Base-by-base conservation (phyloP, 1,284 basidiomycete genomes). In the Cryptococcus sp. region DNA sequence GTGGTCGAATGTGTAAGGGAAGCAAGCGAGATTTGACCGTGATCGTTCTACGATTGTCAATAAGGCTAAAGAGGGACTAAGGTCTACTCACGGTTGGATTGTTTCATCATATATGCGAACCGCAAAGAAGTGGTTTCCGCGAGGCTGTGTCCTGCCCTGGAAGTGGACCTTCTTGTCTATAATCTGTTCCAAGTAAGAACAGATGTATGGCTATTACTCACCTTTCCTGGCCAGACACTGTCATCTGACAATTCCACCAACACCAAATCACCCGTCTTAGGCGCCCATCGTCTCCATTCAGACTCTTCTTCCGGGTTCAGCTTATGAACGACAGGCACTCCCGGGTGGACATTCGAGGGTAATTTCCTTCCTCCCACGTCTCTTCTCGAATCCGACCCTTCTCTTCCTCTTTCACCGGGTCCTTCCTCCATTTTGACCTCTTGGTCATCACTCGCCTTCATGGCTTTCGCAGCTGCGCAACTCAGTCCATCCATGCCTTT, bases 71-170 rank as follows among this genome's bases (percentile, higher is more conserved):
- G 4, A 65, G 10, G 10, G 10, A 10, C 38, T n/a, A 10, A 41
- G n/a, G 10, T n/a, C n/a, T 8, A 31, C 71, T 55, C 49, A 74
- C 73, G 71, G 68, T 7, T 58, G 49, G 11, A 69, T 63, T 10
- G 58, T 51, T 23, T 71, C 66, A 34, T 56, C 55, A 50, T 75
- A 75, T 31, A 75, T 63, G 15, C 73, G 60, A 13, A 75, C 64
- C 10, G 68, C 62, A 53, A 67, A 72, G 58, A 71, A 75, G 52
- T 75, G 71, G 50, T 69, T 69, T 0, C 73, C 73, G 13, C 71
- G 55, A 0, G 73, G 72, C 3, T 67, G 56, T 0, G 70, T 67
- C 13, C 73, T 60, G 3, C 72, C 73, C 60, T 73, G 71, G 38
- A 70, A 71, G 60, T 69, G 70, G 2, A 49, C 51, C 46, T 67